phyloP scores from a whole-genome alignment of 129 eudicot genomes.

The Tagetes erecta region DNA sequence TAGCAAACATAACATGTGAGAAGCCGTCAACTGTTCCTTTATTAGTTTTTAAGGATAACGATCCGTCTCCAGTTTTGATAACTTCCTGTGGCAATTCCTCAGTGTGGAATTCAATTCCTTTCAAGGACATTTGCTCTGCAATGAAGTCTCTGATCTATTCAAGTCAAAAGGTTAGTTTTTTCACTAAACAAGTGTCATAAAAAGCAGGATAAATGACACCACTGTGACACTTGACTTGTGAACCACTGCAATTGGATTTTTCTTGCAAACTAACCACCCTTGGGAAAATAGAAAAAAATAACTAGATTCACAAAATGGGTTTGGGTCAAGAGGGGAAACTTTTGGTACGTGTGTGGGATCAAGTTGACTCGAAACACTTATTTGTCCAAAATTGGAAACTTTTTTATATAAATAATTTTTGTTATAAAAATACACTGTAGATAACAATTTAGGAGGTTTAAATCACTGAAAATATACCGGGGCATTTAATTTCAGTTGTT shows the following conservation, averaged over 20 bases:
- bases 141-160: conserved; percentile 87
- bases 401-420: too few species aligned
- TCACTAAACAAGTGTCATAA: not conserved
- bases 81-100: conserved; percentile 95
- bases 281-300: too few species aligned
- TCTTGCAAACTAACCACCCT: too few species aligned
- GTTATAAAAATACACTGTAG: too few species aligned
- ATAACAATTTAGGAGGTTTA: too few species aligned
- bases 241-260: not conserved
- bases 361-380: too few species aligned
- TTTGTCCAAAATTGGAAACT: too few species aligned
- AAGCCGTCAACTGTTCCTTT: conserved; percentile 90
- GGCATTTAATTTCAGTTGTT: too few species aligned
- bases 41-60: conserved; percentile 82
- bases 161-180: conserved; percentile 16
- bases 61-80: conserved; percentile 70
- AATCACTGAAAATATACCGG: too few species aligned
- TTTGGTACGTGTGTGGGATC: too few species aligned
- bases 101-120: conserved; percentile 93
- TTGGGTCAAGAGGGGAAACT: too few species aligned
- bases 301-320: too few species aligned
- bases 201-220: not conserved
- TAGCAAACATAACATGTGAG: conserved; percentile 98
- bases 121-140: conserved; percentile 87
- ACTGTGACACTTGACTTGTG: not conserved